phyloP scores from a whole-genome alignment of 495 filamentous ascomycete species.

The Xylaria palmicola region DNA sequence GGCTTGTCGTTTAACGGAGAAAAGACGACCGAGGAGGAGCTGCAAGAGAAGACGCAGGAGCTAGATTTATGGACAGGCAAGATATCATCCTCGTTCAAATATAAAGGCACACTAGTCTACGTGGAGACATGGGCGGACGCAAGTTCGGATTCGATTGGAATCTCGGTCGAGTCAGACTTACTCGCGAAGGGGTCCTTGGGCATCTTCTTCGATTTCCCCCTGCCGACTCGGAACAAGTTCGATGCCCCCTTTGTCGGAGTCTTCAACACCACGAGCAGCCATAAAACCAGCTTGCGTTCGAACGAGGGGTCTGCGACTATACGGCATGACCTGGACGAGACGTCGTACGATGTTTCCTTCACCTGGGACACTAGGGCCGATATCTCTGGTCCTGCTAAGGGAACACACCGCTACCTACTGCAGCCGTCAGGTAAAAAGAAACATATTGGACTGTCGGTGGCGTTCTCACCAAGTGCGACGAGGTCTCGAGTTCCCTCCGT shows the following conservation, averaged over 20 bases:
- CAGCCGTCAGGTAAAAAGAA: conserved; percentile 20
- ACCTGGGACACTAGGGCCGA: conserved; percentile 37
- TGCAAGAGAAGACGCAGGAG: conserved; percentile 40
- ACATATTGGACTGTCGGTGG: conserved; percentile 29
- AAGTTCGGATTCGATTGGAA: conserved; percentile 45
- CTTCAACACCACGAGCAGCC: conserved; percentile 42
- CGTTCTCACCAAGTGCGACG: conserved; percentile 30
- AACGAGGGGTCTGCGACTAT: conserved; percentile 38
- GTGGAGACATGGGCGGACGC: conserved; percentile 50
- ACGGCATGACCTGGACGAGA: conserved; percentile 43
- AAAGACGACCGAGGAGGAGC: conserved; percentile 41
- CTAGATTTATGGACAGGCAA: conserved; percentile 52
- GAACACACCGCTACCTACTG: conserved; percentile 48
- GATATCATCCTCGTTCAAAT: conserved; percentile 45
- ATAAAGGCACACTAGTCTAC: conserved; percentile 37
- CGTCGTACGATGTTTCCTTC: conserved; percentile 43
- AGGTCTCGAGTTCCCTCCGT: conserved; percentile 4
- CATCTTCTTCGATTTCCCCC: conserved; percentile 54
- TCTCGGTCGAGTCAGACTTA: conserved; percentile 42
- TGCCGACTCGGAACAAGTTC: conserved; percentile 46
- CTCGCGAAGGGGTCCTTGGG: conserved; percentile 35
- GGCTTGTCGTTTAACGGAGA: conserved; percentile 43
- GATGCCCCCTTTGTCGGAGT: conserved; percentile 51
- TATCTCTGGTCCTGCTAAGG: conserved; percentile 32
- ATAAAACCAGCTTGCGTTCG: conserved; percentile 37